Base-by-base conservation (phyloP, 768 basidiomycete species). In the Termitomyces eurrhizus region DNA sequence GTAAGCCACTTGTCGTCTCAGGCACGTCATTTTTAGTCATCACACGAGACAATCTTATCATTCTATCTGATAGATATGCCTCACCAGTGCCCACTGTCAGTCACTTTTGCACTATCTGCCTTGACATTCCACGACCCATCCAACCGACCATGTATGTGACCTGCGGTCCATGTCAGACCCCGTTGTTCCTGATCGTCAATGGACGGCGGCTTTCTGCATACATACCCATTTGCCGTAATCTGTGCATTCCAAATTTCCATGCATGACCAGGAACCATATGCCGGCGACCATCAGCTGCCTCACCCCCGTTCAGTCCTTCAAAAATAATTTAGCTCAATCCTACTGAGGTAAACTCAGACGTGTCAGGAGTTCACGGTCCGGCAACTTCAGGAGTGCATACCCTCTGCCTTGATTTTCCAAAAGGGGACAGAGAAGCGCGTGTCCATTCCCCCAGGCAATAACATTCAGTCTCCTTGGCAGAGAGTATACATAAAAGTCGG, bases 1-100 rank as follows among this genome's bases (percentile, higher is more conserved):
- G 59, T 62, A 37, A 36, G 39, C 39, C 39, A 41, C 39, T 41
- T 41, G 39, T 41, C 39, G 16, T 46, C 57, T 56, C 65, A 68
- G 67, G 67, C 64, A 68, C 67, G 61, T 66, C 63, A 66, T 57
- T 13, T 58, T 63, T 60, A 46, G 46, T 58, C 62, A 60, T 57
- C 61, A 37, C 64, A 9, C 26, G 6, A 53, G 52, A 53, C 53
- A 32, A 55, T 55, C 41, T 33, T 44, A 44, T 42, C 51, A 52
- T 2, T 5, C 7, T 18, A 42, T 42, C 41, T n/a, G 18, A n/a
- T 44, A 4, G 21, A 21, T 21, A 21, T 21, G 21, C 21, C 21
- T 21, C 21, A 21, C 21, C 21, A 21, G 21, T 13, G 3, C 13
- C 11, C 37, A 39, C 13, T 4, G 13, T 39, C 37, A 39, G 13